Conservation (phyloP, 2,329 filamentous ascomycete genomes). For the Sarocladium strictum region DNA sequence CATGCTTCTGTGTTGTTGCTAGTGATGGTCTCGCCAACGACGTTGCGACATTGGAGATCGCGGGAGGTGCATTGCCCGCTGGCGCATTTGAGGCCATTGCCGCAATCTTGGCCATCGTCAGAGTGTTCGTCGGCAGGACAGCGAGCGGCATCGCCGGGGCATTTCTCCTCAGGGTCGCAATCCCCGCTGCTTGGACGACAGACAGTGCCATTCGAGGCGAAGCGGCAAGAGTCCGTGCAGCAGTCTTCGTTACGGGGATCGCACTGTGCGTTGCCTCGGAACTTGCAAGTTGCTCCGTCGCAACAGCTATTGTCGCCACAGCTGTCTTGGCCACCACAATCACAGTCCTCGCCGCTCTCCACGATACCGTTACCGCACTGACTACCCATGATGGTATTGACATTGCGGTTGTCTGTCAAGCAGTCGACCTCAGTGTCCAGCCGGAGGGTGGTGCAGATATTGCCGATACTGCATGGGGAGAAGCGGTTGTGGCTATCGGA, state of each 20-base stretch:
- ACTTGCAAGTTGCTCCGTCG: conserved; percentile 79
- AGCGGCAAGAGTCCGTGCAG: conserved; percentile 62
- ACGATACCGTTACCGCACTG: conserved; percentile 97
- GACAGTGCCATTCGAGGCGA: conserved; percentile 60
- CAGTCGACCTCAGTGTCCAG: conserved; percentile 72
- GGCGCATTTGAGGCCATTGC: conserved; percentile 67
- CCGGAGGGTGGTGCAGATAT: conserved; percentile 82
- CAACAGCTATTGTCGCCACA: conserved; percentile 80
- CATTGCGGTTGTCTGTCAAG: conserved; percentile 77
- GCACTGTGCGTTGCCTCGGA: conserved; percentile 69
- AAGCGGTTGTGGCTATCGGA: conserved; percentile 67
- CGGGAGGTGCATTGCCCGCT: conserved; percentile 93
- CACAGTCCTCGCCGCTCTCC: conserved; percentile 88
- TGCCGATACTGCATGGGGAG: conserved; percentile 84
- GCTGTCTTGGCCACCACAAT: conserved; percentile 72
- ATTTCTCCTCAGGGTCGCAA: conserved; percentile 83
- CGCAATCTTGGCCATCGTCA: conserved; percentile 67
- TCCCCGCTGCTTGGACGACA: conserved; percentile 74
- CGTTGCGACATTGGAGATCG: conserved; percentile 78
- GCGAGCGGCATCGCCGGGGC: conserved; percentile 62
- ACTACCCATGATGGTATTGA: conserved; percentile 73
- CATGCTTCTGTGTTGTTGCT: conserved; percentile 79
- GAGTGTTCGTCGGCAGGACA: conserved; percentile 71
- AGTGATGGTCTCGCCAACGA: conserved; percentile 69
- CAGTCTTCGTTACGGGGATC: conserved; percentile 79